Conservation (phyloP, 163 green algal species). For the Scenedesmus sp. region DNA sequence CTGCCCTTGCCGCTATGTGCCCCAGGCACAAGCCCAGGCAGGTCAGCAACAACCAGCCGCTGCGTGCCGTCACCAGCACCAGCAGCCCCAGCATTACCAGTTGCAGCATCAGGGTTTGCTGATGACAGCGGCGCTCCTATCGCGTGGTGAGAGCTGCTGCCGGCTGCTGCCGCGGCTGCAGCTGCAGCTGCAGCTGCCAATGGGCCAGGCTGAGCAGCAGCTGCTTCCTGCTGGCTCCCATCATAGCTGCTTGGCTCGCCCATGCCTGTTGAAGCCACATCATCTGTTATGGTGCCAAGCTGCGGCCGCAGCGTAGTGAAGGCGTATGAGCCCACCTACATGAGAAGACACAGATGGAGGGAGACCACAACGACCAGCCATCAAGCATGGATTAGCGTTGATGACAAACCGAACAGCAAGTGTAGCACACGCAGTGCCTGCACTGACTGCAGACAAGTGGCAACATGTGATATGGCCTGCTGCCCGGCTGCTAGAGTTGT, state of each 20-base stretch:
- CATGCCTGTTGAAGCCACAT: not conserved
- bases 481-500: not conserved
- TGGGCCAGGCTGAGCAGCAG: not conserved
- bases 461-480: not conserved
- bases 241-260: not conserved
- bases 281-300: slow-evolving; percentile 72
- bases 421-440: not conserved
- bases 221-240: not conserved
- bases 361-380: not conserved
- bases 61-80: not conserved
- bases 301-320: slow-evolving; percentile 95
- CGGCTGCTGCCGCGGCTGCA: slow-evolving; percentile 9
- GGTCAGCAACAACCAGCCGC: slow-evolving; percentile 61
- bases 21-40: slow-evolving; percentile 64
- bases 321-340: slow-evolving; percentile 81
- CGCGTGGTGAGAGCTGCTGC: not conserved
- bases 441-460: not conserved
- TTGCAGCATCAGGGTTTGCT: not conserved
- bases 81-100: not conserved
- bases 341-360: not conserved
- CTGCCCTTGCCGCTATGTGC: slow-evolving; percentile 35
- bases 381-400: not conserved
- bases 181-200: slow-evolving; percentile 14
- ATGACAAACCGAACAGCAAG: not conserved
- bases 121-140: not conserved